Evolutionary conservation across 306 rosid genomes (phyloP).

Genomic region (Ochetophila trinervis): DNA sequence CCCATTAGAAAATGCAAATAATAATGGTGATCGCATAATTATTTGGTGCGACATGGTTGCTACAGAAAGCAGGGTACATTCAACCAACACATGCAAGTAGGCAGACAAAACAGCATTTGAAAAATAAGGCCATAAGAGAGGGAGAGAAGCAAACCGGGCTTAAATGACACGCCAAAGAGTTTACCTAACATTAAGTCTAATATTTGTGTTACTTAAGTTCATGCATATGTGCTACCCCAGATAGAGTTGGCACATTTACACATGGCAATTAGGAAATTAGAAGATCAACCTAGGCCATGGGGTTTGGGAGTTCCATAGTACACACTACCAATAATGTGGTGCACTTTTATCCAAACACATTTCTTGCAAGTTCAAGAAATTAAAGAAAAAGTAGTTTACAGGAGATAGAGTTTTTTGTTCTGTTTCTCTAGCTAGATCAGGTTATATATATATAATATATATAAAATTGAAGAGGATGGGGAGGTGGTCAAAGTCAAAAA

Average conservation of each 20-base stretch:
- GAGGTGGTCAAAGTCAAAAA: conserved; percentile 66
- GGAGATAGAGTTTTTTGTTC: background rate
- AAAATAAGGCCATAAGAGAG: background rate
- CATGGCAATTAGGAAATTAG: conserved; percentile 7
- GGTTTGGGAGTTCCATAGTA: background rate
- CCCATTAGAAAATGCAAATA: too few species aligned
- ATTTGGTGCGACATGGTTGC: background rate
- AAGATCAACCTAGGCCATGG: conserved; percentile 27
- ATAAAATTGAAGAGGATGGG: background rate
- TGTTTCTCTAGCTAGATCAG: too few species aligned
- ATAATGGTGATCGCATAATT: background rate
- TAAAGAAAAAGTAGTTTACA: background rate
- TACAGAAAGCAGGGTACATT: too few species aligned
- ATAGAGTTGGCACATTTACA: conserved; percentile 22
- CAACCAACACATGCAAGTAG: conserved; percentile 3
- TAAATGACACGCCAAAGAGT: conserved; percentile 18
- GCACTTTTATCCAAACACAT: conserved; percentile 13
- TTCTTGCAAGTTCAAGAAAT: conserved; percentile 19
- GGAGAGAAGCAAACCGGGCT: conserved; percentile 7
- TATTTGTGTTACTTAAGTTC: conserved; percentile 1
- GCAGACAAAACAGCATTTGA: background rate
- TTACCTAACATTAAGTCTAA: background rate
- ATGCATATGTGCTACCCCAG: conserved; percentile 21
- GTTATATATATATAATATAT: too few species aligned
- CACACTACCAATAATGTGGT: background rate